These are phyloP conservation scores for Macrotyloma uniflorum DNA, from an alignment of 306 rosid species.

Conservation along the genomic window DNA sequence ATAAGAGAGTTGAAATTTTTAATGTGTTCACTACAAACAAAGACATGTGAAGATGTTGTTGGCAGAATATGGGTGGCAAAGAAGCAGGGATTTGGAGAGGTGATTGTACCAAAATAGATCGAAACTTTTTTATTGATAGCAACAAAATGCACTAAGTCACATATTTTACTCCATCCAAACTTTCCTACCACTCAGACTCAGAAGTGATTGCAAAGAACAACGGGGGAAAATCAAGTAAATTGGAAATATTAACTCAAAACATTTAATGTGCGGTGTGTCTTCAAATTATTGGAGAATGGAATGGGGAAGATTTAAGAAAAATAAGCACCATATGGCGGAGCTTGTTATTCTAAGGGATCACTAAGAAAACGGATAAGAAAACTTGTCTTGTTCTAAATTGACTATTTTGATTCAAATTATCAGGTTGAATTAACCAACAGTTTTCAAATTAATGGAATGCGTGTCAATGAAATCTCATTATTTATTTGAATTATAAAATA, in stretches of 20 bases:
- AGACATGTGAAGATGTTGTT: conserved; percentile 69
- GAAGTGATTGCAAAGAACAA: neutral
- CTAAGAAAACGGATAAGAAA: neutral
- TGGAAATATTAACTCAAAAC: neutral
- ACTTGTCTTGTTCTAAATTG: no score
- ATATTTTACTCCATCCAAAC: conserved; percentile 8
- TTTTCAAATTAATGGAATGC: no score
- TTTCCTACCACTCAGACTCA: neutral
- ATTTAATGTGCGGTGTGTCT: neutral
- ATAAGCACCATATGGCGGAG: neutral
- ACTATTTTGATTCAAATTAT: no score
- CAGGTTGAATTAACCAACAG: no score
- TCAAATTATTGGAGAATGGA: neutral
- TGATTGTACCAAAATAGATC: neutral
- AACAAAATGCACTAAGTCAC: neutral
- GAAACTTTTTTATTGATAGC: neutral
- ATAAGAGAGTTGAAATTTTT: conserved; percentile 47
- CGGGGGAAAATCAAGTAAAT: neutral
- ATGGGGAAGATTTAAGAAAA: neutral
- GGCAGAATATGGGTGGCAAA: conserved; percentile 33
- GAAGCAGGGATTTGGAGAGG: neutral
- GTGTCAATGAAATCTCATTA: no score
- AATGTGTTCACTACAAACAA: conserved; percentile 66
- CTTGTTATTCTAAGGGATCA: neutral
- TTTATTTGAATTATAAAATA: no score